phyloP scores from a whole-genome alignment of 768 basidiomycete species.

The Pleurotus djamor region DNA sequence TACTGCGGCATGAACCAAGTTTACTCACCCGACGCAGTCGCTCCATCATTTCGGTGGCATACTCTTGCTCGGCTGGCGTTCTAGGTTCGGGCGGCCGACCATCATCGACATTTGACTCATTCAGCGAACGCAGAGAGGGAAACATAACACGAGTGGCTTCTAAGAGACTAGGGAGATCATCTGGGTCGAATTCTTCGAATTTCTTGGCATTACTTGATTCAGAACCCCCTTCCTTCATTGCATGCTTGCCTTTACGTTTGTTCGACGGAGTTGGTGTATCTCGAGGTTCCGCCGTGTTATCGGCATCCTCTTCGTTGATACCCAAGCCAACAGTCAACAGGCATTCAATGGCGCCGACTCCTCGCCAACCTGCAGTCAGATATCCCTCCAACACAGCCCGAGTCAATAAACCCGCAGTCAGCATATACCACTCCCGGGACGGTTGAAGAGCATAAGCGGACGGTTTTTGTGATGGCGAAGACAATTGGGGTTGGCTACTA shows the following conservation, averaged over 20 bases:
- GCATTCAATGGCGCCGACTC: conserved; percentile 65
- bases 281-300: conserved; percentile 12
- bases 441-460: conserved; percentile 57
- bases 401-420: conserved; percentile 73
- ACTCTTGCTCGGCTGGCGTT: conserved; percentile 61
- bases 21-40: conserved; percentile 62
- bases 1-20: neutral
- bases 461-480: conserved; percentile 16
- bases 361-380: conserved; percentile 78
- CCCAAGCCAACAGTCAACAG: conserved; percentile 73
- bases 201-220: conserved; percentile 25
- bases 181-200: conserved; percentile 68
- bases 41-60: conserved; percentile 71
- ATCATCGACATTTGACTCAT: conserved; percentile 23
- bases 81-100: conserved; percentile 11
- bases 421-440: conserved; percentile 78
- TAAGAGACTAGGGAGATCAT: conserved; percentile 66
- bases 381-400: conserved; percentile 88
- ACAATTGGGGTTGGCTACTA: conserved; percentile 10
- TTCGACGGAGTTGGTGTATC: conserved; percentile 3
- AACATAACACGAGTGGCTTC: conserved; percentile 73
- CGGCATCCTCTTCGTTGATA: conserved; percentile 21
- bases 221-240: conserved; percentile 6
- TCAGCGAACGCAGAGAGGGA: conserved; percentile 41
- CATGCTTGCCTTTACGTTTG: conserved; percentile 8